Conservation (phyloP, 2,329 filamentous ascomycete genomes). For the Torrubiellomyces zombiae region DNA sequence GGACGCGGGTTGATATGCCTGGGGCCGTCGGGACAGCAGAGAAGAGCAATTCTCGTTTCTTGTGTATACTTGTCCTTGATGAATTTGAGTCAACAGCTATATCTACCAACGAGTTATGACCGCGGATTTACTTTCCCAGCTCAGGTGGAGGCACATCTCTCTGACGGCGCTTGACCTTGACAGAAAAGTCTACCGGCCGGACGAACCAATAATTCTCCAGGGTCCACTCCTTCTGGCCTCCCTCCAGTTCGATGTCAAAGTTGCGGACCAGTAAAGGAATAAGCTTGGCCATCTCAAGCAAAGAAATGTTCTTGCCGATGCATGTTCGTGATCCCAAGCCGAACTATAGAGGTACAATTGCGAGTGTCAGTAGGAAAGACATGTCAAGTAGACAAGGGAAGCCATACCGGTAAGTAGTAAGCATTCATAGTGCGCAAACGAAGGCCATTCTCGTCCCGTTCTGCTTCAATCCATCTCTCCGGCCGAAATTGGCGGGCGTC, state of each 20-base stretch:
- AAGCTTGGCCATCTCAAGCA: conserved; percentile 25
- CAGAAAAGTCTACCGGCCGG: conserved; percentile 22
- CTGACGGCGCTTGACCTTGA: conserved; percentile 8
- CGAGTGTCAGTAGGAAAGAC: neutral
- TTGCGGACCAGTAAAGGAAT: conserved; percentile 19
- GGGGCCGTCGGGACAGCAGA: no score
- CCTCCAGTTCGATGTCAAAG: conserved; percentile 15
- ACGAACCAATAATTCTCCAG: conserved; percentile 25
- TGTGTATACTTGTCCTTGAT: no score
- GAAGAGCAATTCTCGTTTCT: no score
- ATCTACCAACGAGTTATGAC: no score
- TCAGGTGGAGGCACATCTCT: no score
- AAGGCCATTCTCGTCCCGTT: conserved; percentile 8
- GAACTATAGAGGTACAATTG: conserved; percentile 12
- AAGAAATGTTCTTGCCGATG: conserved; percentile 24
- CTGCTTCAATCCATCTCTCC: conserved; percentile 21
- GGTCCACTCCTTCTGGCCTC: conserved; percentile 11
- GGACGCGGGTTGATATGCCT: no score
- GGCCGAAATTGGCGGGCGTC: conserved; percentile 19
- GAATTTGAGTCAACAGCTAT: no score
- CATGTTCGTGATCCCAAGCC: conserved; percentile 24
- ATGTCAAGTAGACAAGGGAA: no score
- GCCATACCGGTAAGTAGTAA: conserved; percentile 13
- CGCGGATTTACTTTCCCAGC: no score
- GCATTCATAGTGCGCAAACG: conserved; percentile 12